Percentiles rank a stretch among this genome's conserved stretches.
These are phyloP conservation scores for Bipolaris sorokiniana DNA, from an alignment of 2,329 filamentous ascomycete species.

Conservation along the genomic window DNA sequence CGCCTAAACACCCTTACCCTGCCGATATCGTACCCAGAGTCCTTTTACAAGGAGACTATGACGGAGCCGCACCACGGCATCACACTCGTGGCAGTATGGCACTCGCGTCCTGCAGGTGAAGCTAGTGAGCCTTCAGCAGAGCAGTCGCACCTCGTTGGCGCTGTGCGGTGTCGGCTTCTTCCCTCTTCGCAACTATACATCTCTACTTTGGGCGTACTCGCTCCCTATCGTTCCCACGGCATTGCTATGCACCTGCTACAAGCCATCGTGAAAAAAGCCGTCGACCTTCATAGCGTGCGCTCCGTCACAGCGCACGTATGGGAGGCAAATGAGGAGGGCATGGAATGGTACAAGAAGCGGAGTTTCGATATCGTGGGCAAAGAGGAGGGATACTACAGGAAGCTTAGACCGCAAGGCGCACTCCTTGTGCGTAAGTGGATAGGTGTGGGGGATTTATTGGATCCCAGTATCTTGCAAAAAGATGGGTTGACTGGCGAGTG, in stretches of 20 bases:
- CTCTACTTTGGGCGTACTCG: slow-evolving; percentile 64
- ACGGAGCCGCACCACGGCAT: slow-evolving; percentile 60
- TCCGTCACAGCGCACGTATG: slow-evolving; percentile 68
- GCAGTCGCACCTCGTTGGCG: slow-evolving; percentile 52
- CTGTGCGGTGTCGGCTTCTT: slow-evolving; percentile 56
- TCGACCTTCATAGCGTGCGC: slow-evolving; percentile 57
- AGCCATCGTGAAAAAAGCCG: slow-evolving; percentile 53
- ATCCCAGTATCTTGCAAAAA: slow-evolving; percentile 3
- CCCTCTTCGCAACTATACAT: slow-evolving; percentile 61
- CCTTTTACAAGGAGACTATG: slow-evolving; percentile 66
- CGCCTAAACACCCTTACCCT: slow-evolving; percentile 64
- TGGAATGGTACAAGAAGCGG: slow-evolving; percentile 65
- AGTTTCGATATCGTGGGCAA: slow-evolving; percentile 61
- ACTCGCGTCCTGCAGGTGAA: slow-evolving; percentile 33
- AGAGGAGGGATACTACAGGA: slow-evolving; percentile 65
- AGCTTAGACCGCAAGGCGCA: slow-evolving; percentile 62
- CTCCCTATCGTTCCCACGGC: slow-evolving; percentile 64
- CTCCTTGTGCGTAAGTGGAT: slow-evolving; percentile 58
- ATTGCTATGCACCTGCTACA: slow-evolving; percentile 63
- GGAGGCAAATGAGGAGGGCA: slow-evolving; percentile 65
- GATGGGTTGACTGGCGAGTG: slow-evolving; percentile 6
- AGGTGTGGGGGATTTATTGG: slow-evolving; percentile 44
- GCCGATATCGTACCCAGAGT: slow-evolving; percentile 65
- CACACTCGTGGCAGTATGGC: slow-evolving; percentile 66
- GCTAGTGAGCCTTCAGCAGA: slow-evolving; percentile 11